Percentiles rank a stretch among this genome's conserved stretches.
phyloP scores from a whole-genome alignment of 2,329 filamentous ascomycete genomes.

The Teratosphaeria viscida region DNA sequence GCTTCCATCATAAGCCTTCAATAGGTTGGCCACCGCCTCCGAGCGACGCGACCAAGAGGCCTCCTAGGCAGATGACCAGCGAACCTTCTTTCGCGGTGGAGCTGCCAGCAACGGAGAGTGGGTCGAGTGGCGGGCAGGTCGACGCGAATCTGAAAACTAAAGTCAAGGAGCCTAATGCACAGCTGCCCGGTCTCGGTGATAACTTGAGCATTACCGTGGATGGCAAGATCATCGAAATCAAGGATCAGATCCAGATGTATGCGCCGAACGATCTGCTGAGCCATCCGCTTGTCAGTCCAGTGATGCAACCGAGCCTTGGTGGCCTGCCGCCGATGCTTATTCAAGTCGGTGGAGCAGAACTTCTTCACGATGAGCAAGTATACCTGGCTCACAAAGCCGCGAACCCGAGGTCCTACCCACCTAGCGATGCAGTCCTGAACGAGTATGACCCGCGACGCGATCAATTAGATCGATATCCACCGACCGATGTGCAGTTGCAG shows the following conservation, averaged over 20 bases:
- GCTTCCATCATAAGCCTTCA: constrained; percentile 86
- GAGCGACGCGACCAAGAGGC: constrained; percentile 45
- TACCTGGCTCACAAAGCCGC: constrained; percentile 92
- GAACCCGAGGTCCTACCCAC: constrained; percentile 66
- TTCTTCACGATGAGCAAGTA: constrained; percentile 87
- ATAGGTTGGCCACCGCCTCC: constrained; percentile 82
- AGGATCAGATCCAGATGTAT: constrained; percentile 86
- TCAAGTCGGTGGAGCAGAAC: constrained; percentile 72
- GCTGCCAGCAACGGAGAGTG: constrained; percentile 15
- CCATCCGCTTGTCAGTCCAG: constrained; percentile 82
- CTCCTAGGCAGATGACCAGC: constrained; percentile 12
- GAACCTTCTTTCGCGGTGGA: constrained; percentile 18
- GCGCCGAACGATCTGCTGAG: constrained; percentile 74
- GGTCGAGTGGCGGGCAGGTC: constrained; percentile 6
- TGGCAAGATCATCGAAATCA: constrained; percentile 60
- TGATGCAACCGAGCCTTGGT: constrained; percentile 78
- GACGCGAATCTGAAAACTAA: constrained; percentile 5
- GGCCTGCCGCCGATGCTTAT: constrained; percentile 82
- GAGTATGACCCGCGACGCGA: constrained; percentile 47
- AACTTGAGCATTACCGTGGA: constrained; percentile 58
- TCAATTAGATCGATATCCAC: constrained; percentile 55
- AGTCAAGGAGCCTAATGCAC: constrained; percentile 5
- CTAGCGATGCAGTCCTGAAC: constrained; percentile 52
- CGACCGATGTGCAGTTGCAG: constrained; percentile 86
- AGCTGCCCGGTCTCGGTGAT: constrained; percentile 17